These are phyloP conservation scores for Drechslera avenae DNA, from an alignment of 2,329 filamentous ascomycete genomes.

Conservation along the genomic window DNA sequence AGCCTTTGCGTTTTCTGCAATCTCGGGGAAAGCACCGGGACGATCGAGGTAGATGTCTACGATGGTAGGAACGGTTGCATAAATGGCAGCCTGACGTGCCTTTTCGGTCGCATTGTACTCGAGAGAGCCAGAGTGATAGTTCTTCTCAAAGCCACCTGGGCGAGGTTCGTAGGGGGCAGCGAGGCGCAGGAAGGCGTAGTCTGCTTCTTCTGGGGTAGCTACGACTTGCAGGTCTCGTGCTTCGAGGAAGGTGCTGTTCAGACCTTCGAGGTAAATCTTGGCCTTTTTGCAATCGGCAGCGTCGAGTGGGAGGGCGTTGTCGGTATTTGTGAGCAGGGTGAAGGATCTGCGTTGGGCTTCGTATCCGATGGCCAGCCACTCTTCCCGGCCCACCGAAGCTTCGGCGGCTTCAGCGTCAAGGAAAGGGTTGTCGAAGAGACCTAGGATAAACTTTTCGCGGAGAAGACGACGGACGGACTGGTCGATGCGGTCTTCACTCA, in stretches of 20 bases:
- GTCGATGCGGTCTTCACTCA: constrained; percentile 54
- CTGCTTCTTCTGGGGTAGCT: constrained; percentile 46
- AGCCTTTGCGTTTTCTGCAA: constrained; percentile 47
- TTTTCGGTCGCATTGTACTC: constrained; percentile 51
- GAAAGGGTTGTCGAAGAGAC: constrained; percentile 59
- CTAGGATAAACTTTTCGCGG: constrained; percentile 58
- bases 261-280: constrained; percentile 46
- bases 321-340: constrained; percentile 47
- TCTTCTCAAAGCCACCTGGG: constrained; percentile 50
- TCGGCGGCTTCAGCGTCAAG: constrained; percentile 53
- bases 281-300: constrained; percentile 20
- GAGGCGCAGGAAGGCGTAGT: constrained; percentile 51
- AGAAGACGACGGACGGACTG: constrained; percentile 55
- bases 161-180: constrained; percentile 50
- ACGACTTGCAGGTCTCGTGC: constrained; percentile 44
- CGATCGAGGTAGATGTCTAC: constrained; percentile 55
- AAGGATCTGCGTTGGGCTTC: constrained; percentile 47
- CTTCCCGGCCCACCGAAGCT: constrained; percentile 52
- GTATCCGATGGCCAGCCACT: constrained; percentile 49
- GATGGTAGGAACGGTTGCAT: constrained; percentile 47
- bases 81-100: constrained; percentile 49
- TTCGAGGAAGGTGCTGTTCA: constrained; percentile 42
- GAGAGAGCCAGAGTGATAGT: constrained; percentile 50
- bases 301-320: constrained; percentile 38
- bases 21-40: constrained; percentile 52